A percentile compares a stretch with the other conserved stretches of the same genome.
These are phyloP conservation scores for Cladosporium sp. DNA, from an alignment of 2,329 filamentous ascomycete genomes.

Conservation along the genomic window DNA sequence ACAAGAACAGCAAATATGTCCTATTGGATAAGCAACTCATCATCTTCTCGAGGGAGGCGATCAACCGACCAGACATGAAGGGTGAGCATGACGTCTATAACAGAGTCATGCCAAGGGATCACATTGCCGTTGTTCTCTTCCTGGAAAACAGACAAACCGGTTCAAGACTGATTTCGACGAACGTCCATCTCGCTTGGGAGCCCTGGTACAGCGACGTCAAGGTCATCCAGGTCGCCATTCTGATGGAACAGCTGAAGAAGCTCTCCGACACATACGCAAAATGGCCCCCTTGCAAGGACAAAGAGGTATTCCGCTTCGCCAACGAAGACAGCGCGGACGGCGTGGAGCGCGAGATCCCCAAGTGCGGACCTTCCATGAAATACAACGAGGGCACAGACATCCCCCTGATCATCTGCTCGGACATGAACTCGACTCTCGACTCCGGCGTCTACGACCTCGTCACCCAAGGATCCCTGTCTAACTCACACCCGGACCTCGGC, in stretches of 20 bases:
- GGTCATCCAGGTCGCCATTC: conserved; percentile 88
- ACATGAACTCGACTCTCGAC: conserved; percentile 87
- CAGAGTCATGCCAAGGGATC: conserved; percentile 96
- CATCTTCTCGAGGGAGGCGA: conserved; percentile 86
- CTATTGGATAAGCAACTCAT: conserved; percentile 91
- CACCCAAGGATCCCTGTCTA: conserved; percentile 70
- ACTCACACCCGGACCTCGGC: conserved; percentile 74
- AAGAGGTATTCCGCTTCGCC: conserved; percentile 41
- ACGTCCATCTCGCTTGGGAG: conserved; percentile 95
- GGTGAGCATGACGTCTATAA: conserved; percentile 98
- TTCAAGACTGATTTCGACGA: conserved; percentile 86
- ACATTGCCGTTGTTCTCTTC: conserved; percentile 89
- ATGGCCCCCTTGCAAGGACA: conserved; percentile 72
- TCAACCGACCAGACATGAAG: conserved; percentile 95
- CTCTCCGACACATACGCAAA: conserved; percentile 81
- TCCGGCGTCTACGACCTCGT: conserved; percentile 92
- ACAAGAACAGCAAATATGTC: conserved; percentile 91
- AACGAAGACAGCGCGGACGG: conserved; percentile 48
- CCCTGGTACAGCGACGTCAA: conserved; percentile 89
- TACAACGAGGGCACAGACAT: conserved; percentile 85
- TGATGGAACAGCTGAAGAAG: conserved; percentile 89
- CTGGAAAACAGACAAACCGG: conserved; percentile 89
- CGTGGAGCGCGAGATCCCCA: conserved; percentile 46
- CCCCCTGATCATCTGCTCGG: conserved; percentile 85
- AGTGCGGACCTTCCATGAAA: conserved; percentile 75